Percentiles rank a stretch among this genome's conserved stretches.
Conservation (phyloP, 768 basidiomycete genomes). For the Boletus rufocinnamomeus region DNA sequence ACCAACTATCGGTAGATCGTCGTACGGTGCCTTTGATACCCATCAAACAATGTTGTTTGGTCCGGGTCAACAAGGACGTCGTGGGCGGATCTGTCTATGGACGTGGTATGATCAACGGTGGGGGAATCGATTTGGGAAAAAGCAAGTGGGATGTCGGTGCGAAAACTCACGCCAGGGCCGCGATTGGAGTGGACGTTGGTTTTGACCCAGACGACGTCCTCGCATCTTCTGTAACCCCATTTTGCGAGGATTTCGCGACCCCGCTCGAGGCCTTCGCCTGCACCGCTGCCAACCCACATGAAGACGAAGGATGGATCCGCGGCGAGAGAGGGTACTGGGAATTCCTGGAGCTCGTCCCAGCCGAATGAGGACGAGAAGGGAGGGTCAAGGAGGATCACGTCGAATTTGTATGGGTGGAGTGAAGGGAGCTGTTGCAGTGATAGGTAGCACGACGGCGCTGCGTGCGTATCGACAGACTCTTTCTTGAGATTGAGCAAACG, state of each 20-base stretch:
- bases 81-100: constrained; percentile 81
- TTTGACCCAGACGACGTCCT: constrained; percentile 99
- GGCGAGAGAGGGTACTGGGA: constrained; percentile 80
- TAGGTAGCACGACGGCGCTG: constrained; percentile 76
- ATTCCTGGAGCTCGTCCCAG: constrained; percentile 80
- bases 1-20: constrained; percentile 91
- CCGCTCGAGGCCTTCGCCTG: constrained; percentile 86
- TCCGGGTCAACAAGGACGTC: constrained; percentile 81
- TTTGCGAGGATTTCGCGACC: constrained; percentile 88
- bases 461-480: constrained; percentile 64
- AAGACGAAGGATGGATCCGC: constrained; percentile 94
- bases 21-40: constrained; percentile 97
- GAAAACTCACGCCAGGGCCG: constrained; percentile 68
- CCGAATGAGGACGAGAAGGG: constrained; percentile 84
- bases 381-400: constrained; percentile 89
- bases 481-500: constrained; percentile 83
- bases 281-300: constrained; percentile 93
- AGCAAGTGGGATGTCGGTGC: not conserved
- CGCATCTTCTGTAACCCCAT: constrained; percentile 95
- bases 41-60: constrained; percentile 96
- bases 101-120: constrained; percentile 1
- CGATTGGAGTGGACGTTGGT: constrained; percentile 75
- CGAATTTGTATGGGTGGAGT: constrained; percentile 74
- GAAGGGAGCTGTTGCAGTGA: constrained; percentile 56
- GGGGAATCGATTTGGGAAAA: not conserved